Percentiles rank a stretch among this genome's conserved stretches.
Evolutionary conservation across 192 early-diverging fungal genomes (phyloP).

Genomic region (Coemansia sp.): DNA sequence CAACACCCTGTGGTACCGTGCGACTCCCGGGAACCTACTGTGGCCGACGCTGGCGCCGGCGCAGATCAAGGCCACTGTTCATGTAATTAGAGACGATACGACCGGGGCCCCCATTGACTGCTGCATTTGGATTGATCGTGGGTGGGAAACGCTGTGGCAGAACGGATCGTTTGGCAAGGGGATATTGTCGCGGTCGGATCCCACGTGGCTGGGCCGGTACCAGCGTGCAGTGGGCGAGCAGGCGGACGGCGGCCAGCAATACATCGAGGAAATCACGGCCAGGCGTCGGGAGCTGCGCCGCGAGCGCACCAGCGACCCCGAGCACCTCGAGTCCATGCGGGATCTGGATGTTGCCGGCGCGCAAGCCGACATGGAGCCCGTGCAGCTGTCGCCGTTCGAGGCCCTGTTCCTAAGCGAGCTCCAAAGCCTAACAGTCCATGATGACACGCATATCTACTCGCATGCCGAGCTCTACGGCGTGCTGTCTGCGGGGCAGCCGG

Average conservation of each 20-base stretch:
- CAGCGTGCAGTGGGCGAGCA: not conserved
- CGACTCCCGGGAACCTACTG: constrained; percentile 17
- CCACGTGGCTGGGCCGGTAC: constrained; percentile 63
- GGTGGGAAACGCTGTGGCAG: constrained; percentile 50
- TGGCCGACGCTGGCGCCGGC: constrained; percentile 19
- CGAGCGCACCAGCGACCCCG: not conserved
- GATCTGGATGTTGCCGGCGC: constrained; percentile 10
- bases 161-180: constrained; percentile 75
- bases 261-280: constrained; percentile 34
- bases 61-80: constrained; percentile 9
- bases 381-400: constrained; percentile 70
- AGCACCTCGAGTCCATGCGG: not conserved
- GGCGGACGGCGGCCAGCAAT: not conserved
- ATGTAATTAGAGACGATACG: constrained; percentile 4
- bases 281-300: constrained; percentile 15
- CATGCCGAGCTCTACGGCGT: constrained; percentile 16
- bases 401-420: constrained; percentile 67
- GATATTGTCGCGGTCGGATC: constrained; percentile 70
- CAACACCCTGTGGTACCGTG: not conserved
- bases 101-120: constrained; percentile 18
- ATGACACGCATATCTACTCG: constrained; percentile 3
- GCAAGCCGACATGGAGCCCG: constrained; percentile 52
- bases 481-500: no score
- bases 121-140: constrained; percentile 18
- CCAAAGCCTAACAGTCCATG: constrained; percentile 51